phyloP scores from a whole-genome alignment of 306 rosid species.

The Urtica urens region DNA sequence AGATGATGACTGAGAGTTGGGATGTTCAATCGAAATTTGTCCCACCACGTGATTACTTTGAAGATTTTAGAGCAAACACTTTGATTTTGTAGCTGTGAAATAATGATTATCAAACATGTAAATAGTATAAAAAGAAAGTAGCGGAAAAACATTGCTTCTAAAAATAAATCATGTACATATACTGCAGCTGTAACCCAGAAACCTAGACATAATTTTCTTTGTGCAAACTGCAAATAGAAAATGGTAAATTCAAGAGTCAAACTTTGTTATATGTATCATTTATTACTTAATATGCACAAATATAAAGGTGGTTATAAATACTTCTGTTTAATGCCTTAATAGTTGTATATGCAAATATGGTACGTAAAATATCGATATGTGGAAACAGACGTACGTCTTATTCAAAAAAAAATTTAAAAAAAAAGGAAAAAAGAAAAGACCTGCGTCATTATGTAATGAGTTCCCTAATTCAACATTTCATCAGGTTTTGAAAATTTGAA shows the following conservation, averaged over 20 bases:
- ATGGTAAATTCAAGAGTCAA: not conserved
- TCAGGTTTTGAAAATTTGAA: no score
- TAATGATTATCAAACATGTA: not conserved
- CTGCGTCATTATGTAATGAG: no score
- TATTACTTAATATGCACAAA: no score
- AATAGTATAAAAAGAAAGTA: not conserved
- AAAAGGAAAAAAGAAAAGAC: no score
- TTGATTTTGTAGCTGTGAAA: not conserved
- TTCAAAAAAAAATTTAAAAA: no score
- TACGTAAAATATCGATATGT: no score
- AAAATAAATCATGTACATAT: not conserved
- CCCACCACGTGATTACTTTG: conserved; percentile 34
- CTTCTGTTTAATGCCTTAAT: no score
- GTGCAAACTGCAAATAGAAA: not conserved
- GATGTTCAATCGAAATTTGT: conserved; percentile 8
- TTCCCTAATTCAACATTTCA: no score
- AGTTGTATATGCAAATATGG: no score
- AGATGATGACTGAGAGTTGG: conserved; percentile 19
- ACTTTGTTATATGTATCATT: no score
- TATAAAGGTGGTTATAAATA: no score
- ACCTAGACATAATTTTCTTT: not conserved
- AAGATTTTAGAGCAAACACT: not conserved
- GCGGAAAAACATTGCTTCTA: not conserved
- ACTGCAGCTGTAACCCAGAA: conserved; percentile 1
- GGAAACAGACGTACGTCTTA: no score